Evolutionary conservation across 2,329 filamentous ascomycete species (phyloP).

Genomic region (Neofusicoccum ribis): DNA sequence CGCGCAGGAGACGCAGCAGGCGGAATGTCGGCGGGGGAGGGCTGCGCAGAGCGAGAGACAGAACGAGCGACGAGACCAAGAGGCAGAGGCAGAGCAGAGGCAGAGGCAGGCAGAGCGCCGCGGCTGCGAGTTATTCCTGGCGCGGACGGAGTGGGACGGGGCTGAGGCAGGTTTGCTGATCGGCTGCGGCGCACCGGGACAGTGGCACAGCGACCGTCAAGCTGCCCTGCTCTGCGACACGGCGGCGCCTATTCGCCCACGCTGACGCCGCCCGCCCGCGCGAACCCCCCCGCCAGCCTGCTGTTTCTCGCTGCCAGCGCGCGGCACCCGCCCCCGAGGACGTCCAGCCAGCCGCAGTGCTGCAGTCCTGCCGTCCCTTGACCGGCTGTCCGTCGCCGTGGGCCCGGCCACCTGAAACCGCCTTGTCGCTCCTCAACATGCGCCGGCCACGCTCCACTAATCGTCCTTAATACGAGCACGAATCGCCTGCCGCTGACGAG

Average conservation of each 20-base stretch:
- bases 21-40: background rate
- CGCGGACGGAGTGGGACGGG: conserved; percentile 8
- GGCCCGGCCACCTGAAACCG: conserved; percentile 10
- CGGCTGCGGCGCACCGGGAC: background rate
- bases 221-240: background rate
- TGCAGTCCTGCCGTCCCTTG: background rate
- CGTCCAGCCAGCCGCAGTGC: no score
- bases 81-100: background rate
- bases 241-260: conserved; percentile 1
- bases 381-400: conserved; percentile 3
- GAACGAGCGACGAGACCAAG: conserved; percentile 13
- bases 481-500: background rate
- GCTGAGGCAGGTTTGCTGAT: conserved; percentile 18
- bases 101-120: background rate
- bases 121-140: conserved; percentile 17
- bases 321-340: background rate
- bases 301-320: no score
- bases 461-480: conserved; percentile 12
- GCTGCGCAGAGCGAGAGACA: background rate
- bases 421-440: background rate
- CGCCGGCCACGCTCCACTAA: background rate
- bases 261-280: background rate
- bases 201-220: conserved; percentile 1
- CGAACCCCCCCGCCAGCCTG: no score
- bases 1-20: background rate